Percentiles rank a stretch among this genome's conserved stretches.
These are phyloP conservation scores for Ceratocystis eucalypticola DNA, from an alignment of 2,329 filamentous ascomycete species.

Conservation along the genomic window DNA sequence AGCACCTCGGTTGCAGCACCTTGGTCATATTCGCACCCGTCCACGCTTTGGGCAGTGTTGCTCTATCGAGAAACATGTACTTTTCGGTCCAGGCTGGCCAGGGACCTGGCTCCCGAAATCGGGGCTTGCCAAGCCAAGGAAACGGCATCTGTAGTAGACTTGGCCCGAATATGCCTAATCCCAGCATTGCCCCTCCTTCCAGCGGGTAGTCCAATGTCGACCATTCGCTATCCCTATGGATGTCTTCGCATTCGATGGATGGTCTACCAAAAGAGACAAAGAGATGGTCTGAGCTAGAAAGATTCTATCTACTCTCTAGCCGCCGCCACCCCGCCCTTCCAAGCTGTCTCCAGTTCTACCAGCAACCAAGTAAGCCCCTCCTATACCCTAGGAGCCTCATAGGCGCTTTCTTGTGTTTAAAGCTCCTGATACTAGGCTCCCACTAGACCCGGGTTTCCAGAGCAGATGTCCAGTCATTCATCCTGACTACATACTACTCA, in stretches of 20 bases:
- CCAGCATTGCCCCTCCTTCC: neutral
- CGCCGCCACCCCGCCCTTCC: too few relatives aligned
- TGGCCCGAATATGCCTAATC: neutral
- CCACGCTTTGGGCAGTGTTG: too few relatives aligned
- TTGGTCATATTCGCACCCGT: neutral
- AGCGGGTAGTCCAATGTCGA: neutral
- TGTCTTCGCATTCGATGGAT: neutral
- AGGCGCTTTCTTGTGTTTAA: too few relatives aligned
- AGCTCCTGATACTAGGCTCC: too few relatives aligned
- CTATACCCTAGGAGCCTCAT: too few relatives aligned
- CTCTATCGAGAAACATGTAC: neutral
- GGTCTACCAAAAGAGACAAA: neutral
- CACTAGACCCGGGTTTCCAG: neutral
- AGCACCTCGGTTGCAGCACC: neutral
- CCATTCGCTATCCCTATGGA: neutral
- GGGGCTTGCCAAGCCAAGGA: neutral
- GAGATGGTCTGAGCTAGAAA: neutral
- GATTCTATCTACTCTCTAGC: neutral
- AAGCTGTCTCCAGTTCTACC: too few relatives aligned
- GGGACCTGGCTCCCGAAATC: neutral
- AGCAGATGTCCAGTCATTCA: neutral
- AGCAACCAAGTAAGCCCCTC: too few relatives aligned
- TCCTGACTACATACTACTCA: neutral
- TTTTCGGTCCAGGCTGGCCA: neutral
- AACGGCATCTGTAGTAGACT: neutral